phyloP scores from a whole-genome alignment of 2,329 filamentous ascomycete species.

The Aureobasidium uvarum region DNA sequence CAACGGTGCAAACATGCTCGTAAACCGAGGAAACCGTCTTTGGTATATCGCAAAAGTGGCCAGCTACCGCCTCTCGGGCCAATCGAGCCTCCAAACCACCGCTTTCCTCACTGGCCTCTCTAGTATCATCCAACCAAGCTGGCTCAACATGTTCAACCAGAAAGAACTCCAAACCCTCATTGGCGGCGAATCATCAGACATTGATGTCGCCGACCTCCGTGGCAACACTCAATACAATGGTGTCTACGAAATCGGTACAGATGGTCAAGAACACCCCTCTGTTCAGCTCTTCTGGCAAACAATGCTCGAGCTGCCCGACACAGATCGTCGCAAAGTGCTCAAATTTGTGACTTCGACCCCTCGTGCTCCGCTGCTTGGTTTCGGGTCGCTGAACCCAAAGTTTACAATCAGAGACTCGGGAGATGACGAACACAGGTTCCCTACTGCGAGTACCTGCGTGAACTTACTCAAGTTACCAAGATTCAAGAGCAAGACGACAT shows the following conservation, averaged over 20 bases:
- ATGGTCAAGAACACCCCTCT: constrained; percentile 79
- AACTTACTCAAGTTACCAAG: constrained; percentile 90
- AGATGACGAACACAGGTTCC: constrained; percentile 70
- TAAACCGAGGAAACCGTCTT: constrained; percentile 88
- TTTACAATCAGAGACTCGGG: constrained; percentile 90
- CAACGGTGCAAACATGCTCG: constrained; percentile 70
- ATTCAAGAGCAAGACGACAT: constrained; percentile 63
- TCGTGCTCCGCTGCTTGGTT: constrained; percentile 83
- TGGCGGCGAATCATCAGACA: constrained; percentile 79
- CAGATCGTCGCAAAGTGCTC: constrained; percentile 77
- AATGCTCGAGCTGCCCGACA: constrained; percentile 71
- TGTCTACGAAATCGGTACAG: constrained; percentile 84
- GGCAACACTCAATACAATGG: constrained; percentile 84
- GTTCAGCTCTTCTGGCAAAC: constrained; percentile 89
- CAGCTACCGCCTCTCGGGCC: constrained; percentile 77
- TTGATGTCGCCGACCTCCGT: constrained; percentile 83
- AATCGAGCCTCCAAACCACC: constrained; percentile 76
- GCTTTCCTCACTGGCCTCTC: constrained; percentile 85
- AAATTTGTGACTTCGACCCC: constrained; percentile 97
- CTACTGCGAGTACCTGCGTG: constrained; percentile 93
- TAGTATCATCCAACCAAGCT: constrained; percentile 83
- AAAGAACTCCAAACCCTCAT: constrained; percentile 90
- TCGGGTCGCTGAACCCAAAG: constrained; percentile 75
- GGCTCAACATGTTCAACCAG: constrained; percentile 99
- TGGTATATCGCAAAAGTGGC: constrained; percentile 94